Base-by-base conservation (phyloP, 306 rosid species). In the Parietaria judaica region DNA sequence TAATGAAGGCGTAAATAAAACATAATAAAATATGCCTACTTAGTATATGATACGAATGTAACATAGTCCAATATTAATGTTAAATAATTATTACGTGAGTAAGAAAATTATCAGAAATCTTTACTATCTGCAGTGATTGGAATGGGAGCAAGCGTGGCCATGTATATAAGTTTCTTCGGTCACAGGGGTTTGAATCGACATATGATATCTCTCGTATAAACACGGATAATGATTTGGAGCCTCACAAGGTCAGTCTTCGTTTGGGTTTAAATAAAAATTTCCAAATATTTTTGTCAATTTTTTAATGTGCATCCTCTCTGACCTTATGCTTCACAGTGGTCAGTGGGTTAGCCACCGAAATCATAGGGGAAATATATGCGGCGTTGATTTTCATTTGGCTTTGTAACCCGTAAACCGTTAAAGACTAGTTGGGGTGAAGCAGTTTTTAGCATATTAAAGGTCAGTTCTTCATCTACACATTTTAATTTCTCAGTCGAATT, bases 381-480 rank as follows among this genome's bases (percentile, higher is more conserved):
- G 97, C 8, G 99, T 92, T 69, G 99, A 92, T 72, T 88, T n/a
- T 92, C 80, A 82, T 92, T 72, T 92, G 99, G 99, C 97, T 92
- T 76, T 79, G 84, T 63, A 92, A 92, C 73, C 96, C 99, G 90
- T 11, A 88, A 86, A 52, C 86, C 95, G 44, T 61, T 88, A 50
- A 82, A 84, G 84, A 79, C 88, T 62, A 92, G 96, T 70, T 88
- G 94, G 96, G 84, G 80, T 3, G 99, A 92, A 88, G 95, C 96
- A 66, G 88, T 86, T 66, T 88, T 92, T 56, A 80, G 99, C 39
- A 88, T 86, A 75, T 54, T 88, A 67, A 84, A 79, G 89, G 99
- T 88, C 61, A 63, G 62, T 68, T 61, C 4, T 59, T 57, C 2
- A 14, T 13, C 3, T 17, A 37, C 47, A 16, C 43, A 13, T 48